Percentiles rank a stretch among this genome's conserved stretches.
phyloP scores from a whole-genome alignment of 805 yeast genomes.

The Barnettozyma botsteinii region DNA sequence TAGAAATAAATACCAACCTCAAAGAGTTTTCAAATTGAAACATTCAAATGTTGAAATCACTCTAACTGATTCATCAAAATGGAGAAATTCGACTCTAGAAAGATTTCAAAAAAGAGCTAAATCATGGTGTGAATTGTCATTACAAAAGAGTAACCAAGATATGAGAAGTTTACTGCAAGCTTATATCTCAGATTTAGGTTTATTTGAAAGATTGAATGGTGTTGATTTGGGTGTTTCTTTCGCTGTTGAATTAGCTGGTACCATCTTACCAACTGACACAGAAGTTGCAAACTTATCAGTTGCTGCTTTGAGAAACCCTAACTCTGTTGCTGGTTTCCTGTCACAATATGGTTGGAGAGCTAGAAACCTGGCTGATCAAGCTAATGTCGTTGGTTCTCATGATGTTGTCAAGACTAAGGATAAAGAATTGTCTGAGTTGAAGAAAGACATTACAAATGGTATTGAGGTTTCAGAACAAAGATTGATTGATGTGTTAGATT shows the following conservation, averaged over 20 bases:
- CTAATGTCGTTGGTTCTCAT: constrained; percentile 19
- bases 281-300: constrained; percentile 49
- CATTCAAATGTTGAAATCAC: constrained; percentile 36
- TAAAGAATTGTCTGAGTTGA: constrained; percentile 20
- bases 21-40: constrained; percentile 51
- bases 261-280: constrained; percentile 58
- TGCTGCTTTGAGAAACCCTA: constrained; percentile 34
- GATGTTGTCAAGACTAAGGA: constrained; percentile 17
- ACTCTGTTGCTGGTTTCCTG: constrained; percentile 66
- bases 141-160: constrained; percentile 61
- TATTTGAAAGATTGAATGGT: constrained; percentile 30
- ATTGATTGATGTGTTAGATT: constrained; percentile 39
- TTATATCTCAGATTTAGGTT: constrained; percentile 52
- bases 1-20: constrained; percentile 78
- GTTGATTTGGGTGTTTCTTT: constrained; percentile 81
- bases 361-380: constrained; percentile 30
- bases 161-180: constrained; percentile 73
- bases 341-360: constrained; percentile 74
- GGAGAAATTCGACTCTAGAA: constrained; percentile 67
- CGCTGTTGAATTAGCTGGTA: constrained; percentile 85
- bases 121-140: constrained; percentile 58
- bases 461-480: constrained; percentile 26
- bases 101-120: constrained; percentile 53
- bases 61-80: constrained; percentile 68
- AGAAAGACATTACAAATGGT: constrained; percentile 13